Evolutionary conservation across 345 rosid genomes (phyloP).

Genomic region (Populus nigra): DNA sequence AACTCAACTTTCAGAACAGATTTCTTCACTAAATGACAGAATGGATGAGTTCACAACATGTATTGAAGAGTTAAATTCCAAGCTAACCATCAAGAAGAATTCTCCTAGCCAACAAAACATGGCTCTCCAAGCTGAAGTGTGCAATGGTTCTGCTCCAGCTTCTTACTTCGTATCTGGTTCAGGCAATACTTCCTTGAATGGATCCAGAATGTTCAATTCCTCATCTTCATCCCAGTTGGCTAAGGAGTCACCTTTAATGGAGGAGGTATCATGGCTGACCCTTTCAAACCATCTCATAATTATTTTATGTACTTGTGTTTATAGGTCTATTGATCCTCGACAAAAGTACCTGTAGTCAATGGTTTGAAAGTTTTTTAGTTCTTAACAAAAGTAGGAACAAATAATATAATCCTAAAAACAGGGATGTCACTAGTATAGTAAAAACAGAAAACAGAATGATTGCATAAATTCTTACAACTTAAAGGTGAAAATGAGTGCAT

Average conservation of each 20-base stretch:
- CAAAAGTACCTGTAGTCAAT: neutral
- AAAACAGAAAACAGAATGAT: neutral
- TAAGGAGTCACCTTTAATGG: conserved; percentile 73
- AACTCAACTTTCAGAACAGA: conserved; percentile 89
- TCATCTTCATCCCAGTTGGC: conserved; percentile 73
- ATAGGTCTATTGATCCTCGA: neutral
- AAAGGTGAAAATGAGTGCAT: neutral
- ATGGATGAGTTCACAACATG: conserved; percentile 83
- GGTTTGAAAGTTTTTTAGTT: neutral
- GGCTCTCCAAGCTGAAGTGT: conserved; percentile 56
- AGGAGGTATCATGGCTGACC: conserved; percentile 54
- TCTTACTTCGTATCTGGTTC: conserved; percentile 75
- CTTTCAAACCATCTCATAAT: neutral
- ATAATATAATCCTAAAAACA: neutral
- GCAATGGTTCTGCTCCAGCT: conserved; percentile 84
- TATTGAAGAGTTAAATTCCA: conserved; percentile 75
- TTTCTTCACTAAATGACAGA: conserved; percentile 75
- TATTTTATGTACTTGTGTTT: neutral
- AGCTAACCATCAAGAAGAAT: conserved; percentile 48
- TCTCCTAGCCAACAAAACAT: conserved; percentile 65
- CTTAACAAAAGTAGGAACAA: neutral
- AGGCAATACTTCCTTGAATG: conserved; percentile 71
- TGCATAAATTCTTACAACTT: neutral
- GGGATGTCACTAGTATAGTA: neutral
- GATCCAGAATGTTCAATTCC: conserved; percentile 66